Percentiles rank a stretch among this genome's conserved stretches.
These are phyloP conservation scores for Pythium aristosporum DNA, from an alignment of 352 stramenopile species.

Conservation along the genomic window DNA sequence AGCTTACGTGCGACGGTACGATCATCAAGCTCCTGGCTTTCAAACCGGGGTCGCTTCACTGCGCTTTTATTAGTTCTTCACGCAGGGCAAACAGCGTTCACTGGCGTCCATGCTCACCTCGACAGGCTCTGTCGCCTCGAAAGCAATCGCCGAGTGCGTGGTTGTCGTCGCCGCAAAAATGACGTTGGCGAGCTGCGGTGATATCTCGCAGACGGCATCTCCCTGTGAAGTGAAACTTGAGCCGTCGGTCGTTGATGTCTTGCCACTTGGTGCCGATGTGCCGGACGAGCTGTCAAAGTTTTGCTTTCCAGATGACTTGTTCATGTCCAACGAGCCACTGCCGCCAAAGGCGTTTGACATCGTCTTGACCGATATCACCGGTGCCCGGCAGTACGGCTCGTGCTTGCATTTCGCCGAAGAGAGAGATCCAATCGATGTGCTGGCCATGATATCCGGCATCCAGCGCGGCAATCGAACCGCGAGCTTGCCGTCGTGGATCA, in stretches of 20 bases:
- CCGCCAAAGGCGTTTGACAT: slow-evolving; percentile 60
- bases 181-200: slow-evolving; percentile 26
- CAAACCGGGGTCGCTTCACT: neutral
- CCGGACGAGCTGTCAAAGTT: slow-evolving; percentile 75
- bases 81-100: slow-evolving; percentile 11
- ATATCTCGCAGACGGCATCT: slow-evolving; percentile 38
- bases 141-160: slow-evolving; percentile 52
- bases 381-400: slow-evolving; percentile 47
- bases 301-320: slow-evolving; percentile 62
- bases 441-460: slow-evolving; percentile 51
- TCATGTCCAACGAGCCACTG: slow-evolving; percentile 40
- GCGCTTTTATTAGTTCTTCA: slow-evolving; percentile 10
- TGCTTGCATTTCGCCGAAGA: slow-evolving; percentile 70
- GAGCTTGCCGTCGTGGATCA: slow-evolving; percentile 63
- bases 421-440: slow-evolving; percentile 57
- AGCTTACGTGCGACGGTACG: slow-evolving; percentile 22
- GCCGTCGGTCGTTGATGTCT: slow-evolving; percentile 47
- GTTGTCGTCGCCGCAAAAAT: slow-evolving; percentile 59
- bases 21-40: neutral
- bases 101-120: slow-evolving; percentile 9
- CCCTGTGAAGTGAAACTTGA: slow-evolving; percentile 52
- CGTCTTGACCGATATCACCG: slow-evolving; percentile 72
- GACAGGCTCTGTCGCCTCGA: slow-evolving; percentile 6
- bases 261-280: slow-evolving; percentile 41
- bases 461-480: slow-evolving; percentile 39